Evolutionary conservation across 2,329 filamentous ascomycete genomes (phyloP).

Genomic region (Alternaria triticina): DNA sequence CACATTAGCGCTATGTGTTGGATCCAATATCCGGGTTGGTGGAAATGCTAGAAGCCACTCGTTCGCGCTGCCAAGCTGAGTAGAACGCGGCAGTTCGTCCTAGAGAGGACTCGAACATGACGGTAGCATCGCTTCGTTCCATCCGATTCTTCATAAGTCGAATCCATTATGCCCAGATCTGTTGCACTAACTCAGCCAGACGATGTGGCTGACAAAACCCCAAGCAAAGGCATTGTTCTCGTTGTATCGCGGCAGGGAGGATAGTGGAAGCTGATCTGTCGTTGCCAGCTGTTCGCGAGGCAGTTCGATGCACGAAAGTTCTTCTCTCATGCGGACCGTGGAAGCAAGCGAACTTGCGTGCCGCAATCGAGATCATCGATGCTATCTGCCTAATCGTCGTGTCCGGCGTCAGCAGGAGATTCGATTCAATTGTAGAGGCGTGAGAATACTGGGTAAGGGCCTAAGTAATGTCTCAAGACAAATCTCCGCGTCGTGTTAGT

Average conservation of each 20-base stretch:
- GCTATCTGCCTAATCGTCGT: neutral
- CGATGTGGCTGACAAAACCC: neutral
- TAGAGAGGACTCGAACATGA: neutral
- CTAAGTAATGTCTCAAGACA: neutral
- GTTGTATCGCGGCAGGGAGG: neutral
- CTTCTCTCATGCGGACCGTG: neutral
- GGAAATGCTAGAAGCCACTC: neutral
- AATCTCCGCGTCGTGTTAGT: neutral
- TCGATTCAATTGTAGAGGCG: neutral
- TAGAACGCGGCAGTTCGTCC: neutral
- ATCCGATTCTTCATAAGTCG: neutral
- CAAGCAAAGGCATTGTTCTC: neutral
- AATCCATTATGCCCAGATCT: neutral
- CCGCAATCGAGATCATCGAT: neutral
- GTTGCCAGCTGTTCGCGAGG: neutral
- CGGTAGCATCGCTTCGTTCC: neutral
- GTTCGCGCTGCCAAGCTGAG: neutral
- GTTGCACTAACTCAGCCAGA: neutral
- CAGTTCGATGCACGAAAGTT: neutral
- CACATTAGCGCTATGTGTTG: conserved; percentile 4
- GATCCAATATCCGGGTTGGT: neutral
- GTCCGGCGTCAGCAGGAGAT: neutral
- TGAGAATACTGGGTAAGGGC: neutral
- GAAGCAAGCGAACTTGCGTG: neutral
- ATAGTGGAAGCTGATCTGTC: neutral